Evolutionary conservation across 108 stramenopile species (phyloP).

Genomic region (Mayamaea pseudoterrestris): DNA sequence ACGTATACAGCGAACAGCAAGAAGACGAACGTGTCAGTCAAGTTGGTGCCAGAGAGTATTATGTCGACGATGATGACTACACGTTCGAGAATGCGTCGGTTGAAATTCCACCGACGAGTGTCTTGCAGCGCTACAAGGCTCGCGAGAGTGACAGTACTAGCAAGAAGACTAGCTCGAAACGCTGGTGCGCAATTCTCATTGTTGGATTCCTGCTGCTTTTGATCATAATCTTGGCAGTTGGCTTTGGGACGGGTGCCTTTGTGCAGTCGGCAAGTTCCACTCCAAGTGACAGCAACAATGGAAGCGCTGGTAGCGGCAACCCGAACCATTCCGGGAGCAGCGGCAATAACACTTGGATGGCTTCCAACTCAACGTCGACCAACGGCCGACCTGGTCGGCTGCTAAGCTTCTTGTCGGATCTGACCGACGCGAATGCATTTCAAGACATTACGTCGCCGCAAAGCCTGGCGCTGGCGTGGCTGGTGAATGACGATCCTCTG

Average conservation of each 20-base stretch:
- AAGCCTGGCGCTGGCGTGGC: constrained; percentile 2
- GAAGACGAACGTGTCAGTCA: too few species aligned
- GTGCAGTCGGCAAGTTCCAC: constrained; percentile 1
- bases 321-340: too few species aligned
- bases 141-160: background rate
- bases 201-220: constrained; percentile 5
- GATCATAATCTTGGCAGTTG: constrained; percentile 15
- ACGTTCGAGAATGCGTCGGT: constrained; percentile 6
- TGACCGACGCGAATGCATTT: constrained; percentile 2
- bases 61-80: too few species aligned
- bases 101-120: constrained; percentile 8
- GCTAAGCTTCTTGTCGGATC: background rate
- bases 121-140: background rate
- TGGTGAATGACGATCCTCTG: constrained; percentile 5
- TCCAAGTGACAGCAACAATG: background rate
- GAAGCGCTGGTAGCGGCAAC: background rate
- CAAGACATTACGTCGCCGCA: constrained; percentile 1
- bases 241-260: constrained; percentile 23
- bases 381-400: background rate
- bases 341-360: too few species aligned
- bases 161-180: background rate
- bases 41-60: too few species aligned
- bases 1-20: too few species aligned
- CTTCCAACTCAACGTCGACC: background rate
- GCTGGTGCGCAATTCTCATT: background rate